Evolutionary conservation across 2,329 filamentous ascomycete species (phyloP), one percentile per base, ranked within the genome.

Genomic region (Aphanoascus verrucosus): DNA sequence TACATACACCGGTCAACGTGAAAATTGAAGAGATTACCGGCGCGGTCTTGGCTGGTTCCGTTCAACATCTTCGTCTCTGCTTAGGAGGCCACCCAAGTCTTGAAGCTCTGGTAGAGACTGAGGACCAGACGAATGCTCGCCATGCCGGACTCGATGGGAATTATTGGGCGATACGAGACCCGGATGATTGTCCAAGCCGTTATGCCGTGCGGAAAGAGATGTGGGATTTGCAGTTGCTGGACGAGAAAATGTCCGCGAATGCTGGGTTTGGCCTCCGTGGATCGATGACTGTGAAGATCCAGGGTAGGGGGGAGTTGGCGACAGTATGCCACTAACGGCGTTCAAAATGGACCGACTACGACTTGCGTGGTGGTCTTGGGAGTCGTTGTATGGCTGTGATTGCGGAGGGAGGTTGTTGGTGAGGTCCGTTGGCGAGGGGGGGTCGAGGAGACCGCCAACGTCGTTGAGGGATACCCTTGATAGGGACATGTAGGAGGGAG

Each of bases 401-500:
- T 53, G 48, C 9, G 49, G 52, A 40, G 55, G 50, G 17, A 17
- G 42, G 46, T 42, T 9, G n/a, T 37, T 32, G 43, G 19, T 50
- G 31, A 38, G 12, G 35, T 41, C 46, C 9, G 57, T 56, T 54
- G 49, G 60, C 35, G 65, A 69, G 58, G 76, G 76, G 15, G 75
- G 75, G 4, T 84, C 81, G 0, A 94, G 72, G 0, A 94, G 71
- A 0, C 86, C 87, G 19, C 88, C 88, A 1, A 89, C 84, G 60
- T 95, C 90, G 61, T 91, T 89, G 66, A 95, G 91, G 0, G 86
- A 88, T 3, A 93, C 80, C 45, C 77, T 75, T 3, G 78, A 74
- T 3, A 80, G 76, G 1, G 74, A 75, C 8, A 70, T 65, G 2
- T 69, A 44, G 59, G 65, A 50, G 72, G 64, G 43, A 69, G 62